Base-by-base conservation (phyloP, 495 filamentous ascomycete species). In the Lasiosphaeriaceae sp. region DNA sequence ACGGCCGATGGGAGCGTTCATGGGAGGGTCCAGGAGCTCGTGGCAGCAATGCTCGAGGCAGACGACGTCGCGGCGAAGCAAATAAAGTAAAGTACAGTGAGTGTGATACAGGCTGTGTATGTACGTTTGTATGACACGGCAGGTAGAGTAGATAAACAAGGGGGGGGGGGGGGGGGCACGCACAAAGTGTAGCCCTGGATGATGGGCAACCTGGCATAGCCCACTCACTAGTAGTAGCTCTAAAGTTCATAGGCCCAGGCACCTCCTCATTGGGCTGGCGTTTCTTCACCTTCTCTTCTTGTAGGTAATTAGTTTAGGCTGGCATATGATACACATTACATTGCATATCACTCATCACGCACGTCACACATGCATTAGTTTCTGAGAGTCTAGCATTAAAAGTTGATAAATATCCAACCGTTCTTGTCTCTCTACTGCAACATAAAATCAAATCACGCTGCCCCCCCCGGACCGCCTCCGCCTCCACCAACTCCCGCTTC, bases 1-100 rank as follows among this genome's bases (percentile, higher is more conserved):
- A 63, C 61, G 12, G 66, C 66, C 0, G 61, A 66, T 37, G 60
- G 62, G 58, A 61, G 47, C 19, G 59, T 71, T 2, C 60, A 66
- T 31, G 62, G 29, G 20, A 41, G 48, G 53, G 50, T 71, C 12
- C 17, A 66, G 24, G 58, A 47, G 21, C 21, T 66, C 55, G 63
- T 61, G 4, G 41, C 34, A 1, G 54, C 55, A 2, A 46, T 65
- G 49, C 37, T 63, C 21, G 47, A 39, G 23, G 47, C 14, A 31
- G 49, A 49, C 17, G 39, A 6, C 39, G 14, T 17, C 14, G 34
- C 34, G 8, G 34, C 34, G 34, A 14, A 43, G n/a, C n/a, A 17
- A n/a, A n/a, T n/a, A n/a, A n/a, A n/a, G n/a, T n/a, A n/a, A 16
- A 2, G 41, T 24, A 24, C 19, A 31, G 16, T 23, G 46, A 43